phyloP scores from a whole-genome alignment of 768 basidiomycete species.

The Psilocybe cyanescens region DNA sequence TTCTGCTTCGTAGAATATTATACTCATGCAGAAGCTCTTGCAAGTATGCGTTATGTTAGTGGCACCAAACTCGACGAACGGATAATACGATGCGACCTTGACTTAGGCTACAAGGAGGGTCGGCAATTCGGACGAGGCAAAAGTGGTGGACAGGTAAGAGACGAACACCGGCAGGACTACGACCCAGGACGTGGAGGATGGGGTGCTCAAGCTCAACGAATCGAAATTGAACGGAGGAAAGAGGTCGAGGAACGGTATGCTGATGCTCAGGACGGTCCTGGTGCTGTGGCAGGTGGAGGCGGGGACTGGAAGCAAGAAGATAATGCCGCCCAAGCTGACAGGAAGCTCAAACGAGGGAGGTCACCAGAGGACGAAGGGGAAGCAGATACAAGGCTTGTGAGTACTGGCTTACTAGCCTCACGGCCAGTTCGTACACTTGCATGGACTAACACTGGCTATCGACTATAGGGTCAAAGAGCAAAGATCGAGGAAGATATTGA shows the following conservation, averaged over 20 bases:
- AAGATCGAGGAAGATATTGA: constrained; percentile 71
- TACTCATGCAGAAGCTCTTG: constrained; percentile 90
- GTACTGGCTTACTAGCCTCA: constrained; percentile 20
- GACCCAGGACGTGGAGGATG: constrained; percentile 95
- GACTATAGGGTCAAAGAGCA: constrained; percentile 55
- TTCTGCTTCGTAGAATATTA: constrained; percentile 98
- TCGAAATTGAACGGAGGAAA: constrained; percentile 74
- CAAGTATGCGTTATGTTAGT: constrained; percentile 91
- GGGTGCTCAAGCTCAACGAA: constrained; percentile 84
- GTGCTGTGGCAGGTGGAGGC: constrained; percentile 82
- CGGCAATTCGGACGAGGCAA: constrained; percentile 97
- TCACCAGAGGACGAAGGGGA: constrained; percentile 78
- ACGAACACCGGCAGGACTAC: constrained; percentile 97
- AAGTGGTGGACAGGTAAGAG: constrained; percentile 95
- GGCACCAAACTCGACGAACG: constrained; percentile 99
- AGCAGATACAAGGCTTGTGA: constrained; percentile 54
- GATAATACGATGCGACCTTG: constrained; percentile 96
- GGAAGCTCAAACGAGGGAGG: constrained; percentile 66
- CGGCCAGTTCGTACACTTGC: neutral
- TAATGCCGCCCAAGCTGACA: constrained; percentile 33
- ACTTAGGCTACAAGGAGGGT: constrained; percentile 95
- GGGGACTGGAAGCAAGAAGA: constrained; percentile 84
- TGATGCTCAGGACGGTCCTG: constrained; percentile 79
- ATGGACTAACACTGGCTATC: constrained; percentile 5
- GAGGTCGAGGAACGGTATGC: constrained; percentile 88